These are phyloP conservation scores for Aspergillus puulaauensis DNA, from an alignment of 2,329 filamentous ascomycete species.

Conservation along the genomic window DNA sequence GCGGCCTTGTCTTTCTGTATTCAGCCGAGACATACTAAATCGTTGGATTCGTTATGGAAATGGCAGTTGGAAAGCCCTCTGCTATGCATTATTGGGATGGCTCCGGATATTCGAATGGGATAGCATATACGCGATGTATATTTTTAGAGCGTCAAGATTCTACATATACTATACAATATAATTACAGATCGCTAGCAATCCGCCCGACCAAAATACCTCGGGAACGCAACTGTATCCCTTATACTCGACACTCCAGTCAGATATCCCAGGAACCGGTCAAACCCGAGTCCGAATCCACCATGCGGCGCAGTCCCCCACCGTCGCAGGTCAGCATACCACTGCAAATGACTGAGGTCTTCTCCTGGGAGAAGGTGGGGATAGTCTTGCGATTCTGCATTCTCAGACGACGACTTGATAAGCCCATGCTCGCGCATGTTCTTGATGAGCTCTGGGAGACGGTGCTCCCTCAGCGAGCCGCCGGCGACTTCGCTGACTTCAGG, in stretches of 20 bases:
- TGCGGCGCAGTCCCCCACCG: conserved; percentile 90
- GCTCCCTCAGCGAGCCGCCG: conserved; percentile 86
- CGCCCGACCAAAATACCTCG: conserved; percentile 62
- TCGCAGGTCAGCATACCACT: conserved; percentile 87
- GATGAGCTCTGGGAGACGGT: conserved; percentile 67
- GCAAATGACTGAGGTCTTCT: conserved; percentile 54
- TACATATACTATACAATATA: background rate
- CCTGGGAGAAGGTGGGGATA: conserved; percentile 39
- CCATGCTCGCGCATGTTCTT: conserved; percentile 70
- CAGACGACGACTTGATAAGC: conserved; percentile 45
- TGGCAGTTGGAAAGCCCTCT: too few relatives aligned
- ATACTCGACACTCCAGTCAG: conserved; percentile 78
- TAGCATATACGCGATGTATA: too few relatives aligned
- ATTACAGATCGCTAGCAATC: conserved; percentile 42
- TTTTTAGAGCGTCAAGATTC: background rate
- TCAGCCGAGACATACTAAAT: too few relatives aligned
- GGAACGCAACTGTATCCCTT: conserved; percentile 82
- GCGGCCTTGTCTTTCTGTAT: too few relatives aligned
- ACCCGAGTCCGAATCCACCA: conserved; percentile 86
- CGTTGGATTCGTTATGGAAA: too few relatives aligned
- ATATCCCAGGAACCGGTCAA: conserved; percentile 83
- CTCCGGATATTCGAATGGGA: too few relatives aligned
- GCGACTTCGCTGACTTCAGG: conserved; percentile 84
- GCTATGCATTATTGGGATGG: too few relatives aligned
- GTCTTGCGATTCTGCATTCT: conserved; percentile 17